Percentiles rank a stretch among this genome's conserved stretches.
phyloP scores from a whole-genome alignment of 225 moss, liverwort and hornwort species.

The Thuidium tamariscinum region DNA sequence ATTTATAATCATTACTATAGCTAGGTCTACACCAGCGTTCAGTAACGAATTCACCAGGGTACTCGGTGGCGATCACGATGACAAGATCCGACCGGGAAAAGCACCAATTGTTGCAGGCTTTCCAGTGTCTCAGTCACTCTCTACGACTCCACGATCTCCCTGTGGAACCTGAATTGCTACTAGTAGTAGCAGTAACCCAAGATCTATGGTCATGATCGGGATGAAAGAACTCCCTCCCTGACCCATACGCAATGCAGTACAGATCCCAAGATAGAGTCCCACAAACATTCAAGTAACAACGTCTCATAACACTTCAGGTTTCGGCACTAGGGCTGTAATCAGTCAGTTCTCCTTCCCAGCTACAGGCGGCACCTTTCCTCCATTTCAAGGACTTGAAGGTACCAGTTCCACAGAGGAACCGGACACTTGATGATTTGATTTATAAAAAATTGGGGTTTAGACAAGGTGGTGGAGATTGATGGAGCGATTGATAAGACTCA shows the following conservation, averaged over 20 bases:
- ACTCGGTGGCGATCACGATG: constrained; percentile 1
- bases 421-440: not conserved
- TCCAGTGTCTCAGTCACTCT: not conserved
- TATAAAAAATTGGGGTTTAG: not conserved
- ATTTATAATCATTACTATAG: not conserved
- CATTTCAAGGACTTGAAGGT: not conserved
- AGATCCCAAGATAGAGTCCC: constrained; percentile 52
- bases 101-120: not conserved
- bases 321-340: constrained; percentile 37
- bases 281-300: constrained; percentile 17
- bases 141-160: not conserved
- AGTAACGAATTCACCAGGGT: not conserved
- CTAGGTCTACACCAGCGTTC: not conserved
- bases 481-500: not conserved
- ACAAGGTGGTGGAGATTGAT: not conserved
- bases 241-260: constrained; percentile 32
- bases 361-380: not conserved
- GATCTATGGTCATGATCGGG: constrained; percentile 9
- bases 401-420: not conserved
- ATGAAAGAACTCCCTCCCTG: constrained; percentile 4
- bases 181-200: not conserved
- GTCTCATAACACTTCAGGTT: not conserved
- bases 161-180: not conserved
- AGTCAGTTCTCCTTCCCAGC: constrained; percentile 2
- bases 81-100: not conserved